Conservation (phyloP, 805 yeast genomes). For the Crinitomyces ghanaensis region DNA sequence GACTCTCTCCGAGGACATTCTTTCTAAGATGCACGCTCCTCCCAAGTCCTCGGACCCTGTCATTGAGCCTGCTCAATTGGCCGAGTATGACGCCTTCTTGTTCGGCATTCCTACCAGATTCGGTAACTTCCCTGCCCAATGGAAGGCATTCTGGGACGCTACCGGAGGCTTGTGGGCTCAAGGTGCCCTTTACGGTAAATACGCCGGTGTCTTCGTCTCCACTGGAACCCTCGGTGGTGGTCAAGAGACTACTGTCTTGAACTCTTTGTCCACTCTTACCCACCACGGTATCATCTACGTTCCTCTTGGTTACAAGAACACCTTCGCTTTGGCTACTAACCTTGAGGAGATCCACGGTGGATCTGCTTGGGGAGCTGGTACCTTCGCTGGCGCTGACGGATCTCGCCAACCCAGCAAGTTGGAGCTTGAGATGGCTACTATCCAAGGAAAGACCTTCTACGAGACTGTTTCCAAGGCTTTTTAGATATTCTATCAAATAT, state of each 20-base stretch:
- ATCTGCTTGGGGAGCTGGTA: slow-evolving; percentile 83
- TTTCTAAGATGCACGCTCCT: slow-evolving; percentile 55
- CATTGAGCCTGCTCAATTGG: slow-evolving; percentile 41
- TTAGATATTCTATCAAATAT: neutral
- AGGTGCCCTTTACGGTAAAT: slow-evolving; percentile 61
- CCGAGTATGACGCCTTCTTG: slow-evolving; percentile 57
- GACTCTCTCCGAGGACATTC: slow-evolving; percentile 53
- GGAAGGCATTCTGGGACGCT: slow-evolving; percentile 62
- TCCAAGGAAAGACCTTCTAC: slow-evolving; percentile 61
- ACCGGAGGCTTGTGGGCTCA: slow-evolving; percentile 69
- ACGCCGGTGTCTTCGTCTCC: slow-evolving; percentile 62
- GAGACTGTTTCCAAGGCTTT: slow-evolving; percentile 26
- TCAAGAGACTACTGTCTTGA: slow-evolving; percentile 57
- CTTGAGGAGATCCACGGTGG: slow-evolving; percentile 69
- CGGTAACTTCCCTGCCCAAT: slow-evolving; percentile 68
- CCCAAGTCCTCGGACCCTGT: slow-evolving; percentile 36
- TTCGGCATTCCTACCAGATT: slow-evolving; percentile 76
- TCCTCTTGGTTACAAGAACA: slow-evolving; percentile 61
- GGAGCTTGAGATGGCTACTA: slow-evolving; percentile 52
- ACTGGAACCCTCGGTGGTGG: slow-evolving; percentile 73
- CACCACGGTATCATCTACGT: slow-evolving; percentile 74
- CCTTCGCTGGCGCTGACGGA: slow-evolving; percentile 67
- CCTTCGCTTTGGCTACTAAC: slow-evolving; percentile 44
- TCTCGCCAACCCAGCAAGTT: slow-evolving; percentile 53
- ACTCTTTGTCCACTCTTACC: slow-evolving; percentile 43